Percentiles rank a stretch among this genome's conserved stretches.
phyloP scores from a whole-genome alignment of 768 basidiomycete species.

The Collybia sp. region DNA sequence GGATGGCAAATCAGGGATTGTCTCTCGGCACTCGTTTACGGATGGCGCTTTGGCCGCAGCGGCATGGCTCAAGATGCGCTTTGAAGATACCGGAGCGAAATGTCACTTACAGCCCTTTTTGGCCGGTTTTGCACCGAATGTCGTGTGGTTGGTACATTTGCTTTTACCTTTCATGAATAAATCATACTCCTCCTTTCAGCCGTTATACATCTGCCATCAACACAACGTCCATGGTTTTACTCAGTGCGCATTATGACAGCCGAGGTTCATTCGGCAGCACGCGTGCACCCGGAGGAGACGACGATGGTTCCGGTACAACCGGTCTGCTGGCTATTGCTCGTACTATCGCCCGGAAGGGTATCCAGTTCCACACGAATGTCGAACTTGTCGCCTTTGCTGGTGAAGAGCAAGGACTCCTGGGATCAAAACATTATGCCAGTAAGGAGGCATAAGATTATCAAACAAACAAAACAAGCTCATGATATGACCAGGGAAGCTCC shows the following conservation, averaged over 20 bases:
- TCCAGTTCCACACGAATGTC: constrained; percentile 74
- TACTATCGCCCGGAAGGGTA: constrained; percentile 57
- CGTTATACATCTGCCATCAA: constrained; percentile 51
- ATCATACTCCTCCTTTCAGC: constrained; percentile 27
- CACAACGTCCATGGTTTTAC: constrained; percentile 60
- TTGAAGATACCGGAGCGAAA: constrained; percentile 71
- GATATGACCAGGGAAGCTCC: constrained; percentile 23
- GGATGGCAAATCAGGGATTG: constrained; percentile 62
- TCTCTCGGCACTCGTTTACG: constrained; percentile 81
- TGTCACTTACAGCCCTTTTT: constrained; percentile 70
- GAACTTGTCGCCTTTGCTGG: constrained; percentile 84
- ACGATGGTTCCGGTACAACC: constrained; percentile 54
- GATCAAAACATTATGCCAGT: constrained; percentile 79
- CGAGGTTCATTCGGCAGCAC: constrained; percentile 82
- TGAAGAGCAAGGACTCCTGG: constrained; percentile 86
- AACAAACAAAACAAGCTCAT: too few relatives aligned
- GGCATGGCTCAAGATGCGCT: constrained; percentile 64
- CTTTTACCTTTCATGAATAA: not conserved
- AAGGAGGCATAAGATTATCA: constrained; percentile 21
- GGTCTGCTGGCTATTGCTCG: constrained; percentile 80
- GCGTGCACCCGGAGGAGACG: constrained; percentile 54
- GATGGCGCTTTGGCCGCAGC: constrained; percentile 62
- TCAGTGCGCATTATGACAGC: constrained; percentile 89
- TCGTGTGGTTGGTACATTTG: constrained; percentile 60
- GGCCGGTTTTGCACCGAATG: constrained; percentile 77